These are phyloP conservation scores for Eleusine indica DNA, from an alignment of 176 grass and related monocot genomes.

Conservation along the genomic window DNA sequence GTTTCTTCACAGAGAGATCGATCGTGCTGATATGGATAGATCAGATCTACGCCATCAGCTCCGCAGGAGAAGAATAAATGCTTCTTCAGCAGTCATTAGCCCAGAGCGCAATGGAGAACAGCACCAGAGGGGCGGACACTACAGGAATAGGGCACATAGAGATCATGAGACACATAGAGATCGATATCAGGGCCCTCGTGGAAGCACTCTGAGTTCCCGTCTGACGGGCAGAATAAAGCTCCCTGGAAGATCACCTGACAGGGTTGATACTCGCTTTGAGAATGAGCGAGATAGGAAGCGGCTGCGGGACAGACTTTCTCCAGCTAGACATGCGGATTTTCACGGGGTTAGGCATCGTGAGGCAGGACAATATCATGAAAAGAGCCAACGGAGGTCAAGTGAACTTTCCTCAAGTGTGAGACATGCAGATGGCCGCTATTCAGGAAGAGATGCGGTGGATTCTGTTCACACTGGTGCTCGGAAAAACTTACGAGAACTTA, in stretches of 20 bases:
- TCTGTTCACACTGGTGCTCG: constrained; percentile 46
- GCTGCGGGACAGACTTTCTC: constrained; percentile 56
- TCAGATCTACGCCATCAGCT: constrained; percentile 85
- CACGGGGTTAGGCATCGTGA: constrained; percentile 46
- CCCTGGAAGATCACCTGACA: constrained; percentile 69
- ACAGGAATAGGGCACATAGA: constrained; percentile 50
- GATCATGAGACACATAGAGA: constrained; percentile 40
- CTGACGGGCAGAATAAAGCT: constrained; percentile 88
- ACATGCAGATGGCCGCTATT: constrained; percentile 40
- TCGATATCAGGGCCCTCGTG: constrained; percentile 41
- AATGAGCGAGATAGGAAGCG: constrained; percentile 61
- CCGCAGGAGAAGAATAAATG: constrained; percentile 67
- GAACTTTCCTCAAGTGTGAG: constrained; percentile 52
- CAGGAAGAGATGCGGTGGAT: constrained; percentile 45
- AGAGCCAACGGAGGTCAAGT: constrained; percentile 42
- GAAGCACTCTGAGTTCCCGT: constrained; percentile 60
- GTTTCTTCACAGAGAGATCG: constrained; percentile 43
- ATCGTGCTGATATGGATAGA: constrained; percentile 50
- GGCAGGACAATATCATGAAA: constrained; percentile 44
- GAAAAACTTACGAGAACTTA: constrained; percentile 63
- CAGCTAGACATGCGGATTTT: constrained; percentile 44
- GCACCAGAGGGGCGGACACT: constrained; percentile 46
- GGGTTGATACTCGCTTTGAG: constrained; percentile 49
- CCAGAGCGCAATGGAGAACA: constrained; percentile 42
- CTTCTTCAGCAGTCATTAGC: constrained; percentile 49